Evolutionary conservation across 2,329 filamentous ascomycete genomes (phyloP), one percentile per base, ranked within the genome.

Genomic region (Botryotinia narcissicola): DNA sequence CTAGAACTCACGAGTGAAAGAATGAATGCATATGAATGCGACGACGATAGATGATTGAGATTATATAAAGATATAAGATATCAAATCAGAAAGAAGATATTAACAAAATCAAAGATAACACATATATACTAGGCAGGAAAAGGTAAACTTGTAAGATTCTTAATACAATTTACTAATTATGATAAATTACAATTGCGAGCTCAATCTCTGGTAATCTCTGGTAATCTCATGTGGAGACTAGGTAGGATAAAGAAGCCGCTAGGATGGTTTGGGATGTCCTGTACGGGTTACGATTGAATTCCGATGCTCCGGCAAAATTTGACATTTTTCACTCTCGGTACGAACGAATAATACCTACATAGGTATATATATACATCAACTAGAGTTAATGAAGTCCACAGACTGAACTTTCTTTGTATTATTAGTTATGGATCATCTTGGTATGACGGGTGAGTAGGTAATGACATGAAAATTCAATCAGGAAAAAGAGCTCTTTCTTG

Each of bases 401-500:
- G 40, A 63, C 37, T 6, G n/a, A 63, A 29, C n/a, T 63, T 40
- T 63, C 61, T 63, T 63, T 63, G 61, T 44, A 57, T 57, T 44
- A 57, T 57, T 29, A 18, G 18, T 44, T 22, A 25, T n/a, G 14
- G 25, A 40, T n/a, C 25, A 37, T 18, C 37, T 44, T 63, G 61
- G 25, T 63, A 63, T 63, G 35, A 44, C 60, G 25, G 40, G n/a
- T 25, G n/a, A 20, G n/a, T n/a, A 6, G 22, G 25, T n/a, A 6
- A n/a, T 44, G 18, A 1, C 32, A 29, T 16, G 37, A 40, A 44
- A 63, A 54, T 16, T 42, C 37, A 29, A 63, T 42, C 18, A 5
- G 61, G 61, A 42, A 63, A 42, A 22, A 29, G 61, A 42, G 37
- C 37, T 63, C 61, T 44, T 44, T 44, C 37, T 37, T 20, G 16